Evolutionary conservation across 495 filamentous ascomycete genomes (phyloP).

Genomic region (Trichoderma virens): DNA sequence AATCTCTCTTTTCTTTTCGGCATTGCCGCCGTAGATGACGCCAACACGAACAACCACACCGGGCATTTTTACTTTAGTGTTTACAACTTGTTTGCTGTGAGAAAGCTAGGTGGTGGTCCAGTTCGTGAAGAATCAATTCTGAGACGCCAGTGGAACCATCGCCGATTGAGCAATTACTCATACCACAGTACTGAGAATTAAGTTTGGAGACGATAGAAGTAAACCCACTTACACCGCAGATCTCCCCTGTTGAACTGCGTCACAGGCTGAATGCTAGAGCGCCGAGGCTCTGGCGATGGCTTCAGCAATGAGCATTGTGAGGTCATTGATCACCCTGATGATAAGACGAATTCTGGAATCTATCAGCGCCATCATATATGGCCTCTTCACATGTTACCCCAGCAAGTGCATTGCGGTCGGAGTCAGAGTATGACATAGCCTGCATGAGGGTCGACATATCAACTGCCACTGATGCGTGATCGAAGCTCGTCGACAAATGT

Average conservation of each 20-base stretch:
- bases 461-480: too few species aligned
- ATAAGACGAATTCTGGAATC: background rate
- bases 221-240: background rate
- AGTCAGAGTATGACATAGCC: background rate
- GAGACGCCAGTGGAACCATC: background rate
- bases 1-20: conserved; percentile 8
- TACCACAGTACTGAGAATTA: background rate
- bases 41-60: too few species aligned
- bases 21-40: too few species aligned
- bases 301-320: background rate
- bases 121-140: background rate
- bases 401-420: background rate
- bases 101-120: too few species aligned
- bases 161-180: too few species aligned
- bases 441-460: too few species aligned
- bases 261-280: background rate
- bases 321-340: background rate
- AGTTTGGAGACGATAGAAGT: background rate
- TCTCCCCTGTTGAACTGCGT: background rate
- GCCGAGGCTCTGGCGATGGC: background rate
- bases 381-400: too few species aligned
- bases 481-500: too few species aligned
- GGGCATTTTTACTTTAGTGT: too few species aligned
- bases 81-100: too few species aligned
- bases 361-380: background rate